Percentiles rank a stretch among this genome's conserved stretches.
Conservation (phyloP, 192 early-diverging fungal species). For the Haplosporangium gracile region DNA sequence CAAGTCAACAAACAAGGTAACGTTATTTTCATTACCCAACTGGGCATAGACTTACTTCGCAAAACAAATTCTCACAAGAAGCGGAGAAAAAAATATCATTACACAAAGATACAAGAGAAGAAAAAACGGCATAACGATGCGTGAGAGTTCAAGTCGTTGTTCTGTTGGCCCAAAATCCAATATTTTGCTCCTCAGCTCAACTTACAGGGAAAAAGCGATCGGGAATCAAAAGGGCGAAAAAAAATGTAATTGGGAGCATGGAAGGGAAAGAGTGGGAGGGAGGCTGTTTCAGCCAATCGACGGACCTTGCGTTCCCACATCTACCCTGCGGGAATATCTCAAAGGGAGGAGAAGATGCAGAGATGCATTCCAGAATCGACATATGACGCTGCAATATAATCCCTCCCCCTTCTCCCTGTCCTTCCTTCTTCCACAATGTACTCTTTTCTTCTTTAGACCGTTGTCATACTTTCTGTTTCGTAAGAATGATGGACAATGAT, state of each 20-base stretch:
- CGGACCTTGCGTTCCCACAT: not conserved
- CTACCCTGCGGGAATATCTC: not conserved
- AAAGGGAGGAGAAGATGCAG: no score
- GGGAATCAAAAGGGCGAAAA: slow-evolving; percentile 1
- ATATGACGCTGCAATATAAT: not conserved
- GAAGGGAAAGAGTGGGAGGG: not conserved
- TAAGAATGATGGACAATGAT: no score
- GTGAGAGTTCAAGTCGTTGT: not conserved
- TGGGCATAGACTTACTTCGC: not conserved
- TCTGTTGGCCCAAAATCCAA: not conserved
- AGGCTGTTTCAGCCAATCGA: slow-evolving; percentile 1
- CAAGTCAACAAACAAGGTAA: not conserved
- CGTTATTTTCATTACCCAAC: slow-evolving; percentile 3
- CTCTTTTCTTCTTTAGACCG: no score
- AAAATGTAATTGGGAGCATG: not conserved
- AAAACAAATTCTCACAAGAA: not conserved
- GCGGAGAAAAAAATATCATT: not conserved
- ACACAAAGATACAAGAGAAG: not conserved
- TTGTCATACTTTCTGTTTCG: no score
- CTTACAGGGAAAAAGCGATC: not conserved
- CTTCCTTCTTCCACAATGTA: no score
- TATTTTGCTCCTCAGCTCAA: not conserved
- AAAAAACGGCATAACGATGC: not conserved
- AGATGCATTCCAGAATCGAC: slow-evolving; percentile 1
- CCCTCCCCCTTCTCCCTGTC: no score